Conservation (phyloP, 2,329 filamentous ascomycete species). For the Talaromyces amestolkiae region DNA sequence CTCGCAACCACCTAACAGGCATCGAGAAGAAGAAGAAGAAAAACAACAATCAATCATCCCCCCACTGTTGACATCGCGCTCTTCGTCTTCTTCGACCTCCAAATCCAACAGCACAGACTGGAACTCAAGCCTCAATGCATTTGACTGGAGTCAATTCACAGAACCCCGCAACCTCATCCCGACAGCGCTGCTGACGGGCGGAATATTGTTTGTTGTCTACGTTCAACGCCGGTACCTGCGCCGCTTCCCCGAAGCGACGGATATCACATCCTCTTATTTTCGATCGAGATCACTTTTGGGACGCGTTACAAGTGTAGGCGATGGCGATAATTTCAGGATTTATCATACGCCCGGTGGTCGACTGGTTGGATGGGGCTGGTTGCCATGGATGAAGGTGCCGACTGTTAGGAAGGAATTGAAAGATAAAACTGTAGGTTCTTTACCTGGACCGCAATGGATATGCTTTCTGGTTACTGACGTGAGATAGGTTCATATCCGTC, state of each 20-base stretch:
- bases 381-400: slow-evolving; percentile 69
- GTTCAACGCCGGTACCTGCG: slow-evolving; percentile 62
- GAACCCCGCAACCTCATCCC: slow-evolving; percentile 38
- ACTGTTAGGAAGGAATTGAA: slow-evolving; percentile 65
- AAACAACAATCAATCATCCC: slow-evolving; percentile 16
- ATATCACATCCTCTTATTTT: slow-evolving; percentile 74
- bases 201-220: slow-evolving; percentile 36
- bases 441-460: no score
- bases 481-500: slow-evolving; percentile 70
- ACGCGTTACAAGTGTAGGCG: slow-evolving; percentile 86
- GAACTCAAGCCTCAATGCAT: slow-evolving; percentile 45
- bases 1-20: slow-evolving; percentile 20
- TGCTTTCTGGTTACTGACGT: neutral
- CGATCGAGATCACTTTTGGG: slow-evolving; percentile 75
- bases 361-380: slow-evolving; percentile 87
- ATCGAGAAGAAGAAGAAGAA: slow-evolving; percentile 24
- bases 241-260: slow-evolving; percentile 73
- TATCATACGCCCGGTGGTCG: slow-evolving; percentile 93
- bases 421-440: slow-evolving; percentile 58
- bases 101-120: slow-evolving; percentile 34
- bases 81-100: slow-evolving; percentile 22
- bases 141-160: slow-evolving; percentile 39
- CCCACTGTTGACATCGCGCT: slow-evolving; percentile 16
- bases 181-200: slow-evolving; percentile 39
- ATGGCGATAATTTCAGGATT: slow-evolving; percentile 92